Base-by-base conservation (phyloP, 192 early-diverging fungal species). In the Piromyces sp. region DNA sequence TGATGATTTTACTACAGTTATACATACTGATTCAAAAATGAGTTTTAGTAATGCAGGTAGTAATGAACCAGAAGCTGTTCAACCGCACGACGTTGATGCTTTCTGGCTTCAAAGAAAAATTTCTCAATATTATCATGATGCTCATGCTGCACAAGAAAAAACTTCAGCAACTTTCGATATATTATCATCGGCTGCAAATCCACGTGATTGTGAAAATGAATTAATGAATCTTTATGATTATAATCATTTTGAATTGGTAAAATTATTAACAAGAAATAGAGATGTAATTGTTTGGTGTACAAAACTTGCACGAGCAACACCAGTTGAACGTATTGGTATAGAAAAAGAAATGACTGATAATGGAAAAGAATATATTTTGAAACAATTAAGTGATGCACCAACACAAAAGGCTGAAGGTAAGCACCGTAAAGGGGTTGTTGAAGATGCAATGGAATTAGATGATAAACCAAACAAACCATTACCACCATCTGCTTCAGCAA, bases 81-180 rank as follows among this genome's bases (percentile, higher is more conserved):
- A 81, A 58, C 91, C 94, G 15, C 95, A 96, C 85, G 93, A 95
- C 79, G 90, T 99, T 79, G 98, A 99, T 86, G 95, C 96, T 13
- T 99, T 98, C 85, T 99, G 96, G 96, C 90, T 97, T 12, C 98
- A 98, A 84, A 93, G 97, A 38, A 89, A 91, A 33, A 89, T 99
- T 30, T 87, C 94, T 30, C 83, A 88, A n/a, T 90, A 93, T 82
- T 97, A 95, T 87, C 82, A 90, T 16, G 98, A 98, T 84, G 92
- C 95, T 0, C 92, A 92, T 81, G 87, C 88, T 14, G 94, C 96
- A 29, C 96, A 97, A 87, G 91, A 94, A 80, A 99, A 99, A 87
- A 93, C 98, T 0, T 86, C 87, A 0, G 88, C 86, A 22, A 94
- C 95, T 0, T 86, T 95, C 82, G 88, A 90, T 3, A 90, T 98